Percentiles rank a stretch among this genome's conserved stretches.
phyloP scores from a whole-genome alignment of 768 basidiomycete species.

The Boletus subcaerulescens region DNA sequence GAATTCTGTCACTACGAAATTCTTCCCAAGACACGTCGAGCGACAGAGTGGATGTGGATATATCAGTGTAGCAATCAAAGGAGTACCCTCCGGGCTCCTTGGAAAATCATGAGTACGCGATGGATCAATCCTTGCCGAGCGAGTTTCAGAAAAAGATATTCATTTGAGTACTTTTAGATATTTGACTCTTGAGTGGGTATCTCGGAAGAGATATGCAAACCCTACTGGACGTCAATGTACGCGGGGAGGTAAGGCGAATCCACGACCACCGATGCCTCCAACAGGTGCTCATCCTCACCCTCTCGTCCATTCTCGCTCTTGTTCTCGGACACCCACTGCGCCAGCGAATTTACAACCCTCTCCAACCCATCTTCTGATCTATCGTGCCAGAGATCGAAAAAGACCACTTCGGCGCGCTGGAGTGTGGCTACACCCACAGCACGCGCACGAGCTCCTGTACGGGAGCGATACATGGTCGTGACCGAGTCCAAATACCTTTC shows the following conservation, averaged over 20 bases:
- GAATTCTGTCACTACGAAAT: conserved; percentile 42
- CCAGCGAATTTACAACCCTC: not conserved
- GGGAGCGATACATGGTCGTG: conserved; percentile 10
- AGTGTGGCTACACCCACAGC: conserved; percentile 5
- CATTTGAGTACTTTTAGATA: no score
- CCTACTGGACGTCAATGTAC: conserved; percentile 6
- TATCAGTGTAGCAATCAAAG: no score
- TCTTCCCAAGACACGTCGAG: conserved; percentile 48
- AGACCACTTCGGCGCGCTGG: conserved; percentile 2
- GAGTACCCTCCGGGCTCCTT: no score
- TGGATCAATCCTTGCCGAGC: no score
- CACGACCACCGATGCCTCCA: conserved; percentile 7
- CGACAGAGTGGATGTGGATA: no score
- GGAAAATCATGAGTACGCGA: no score
- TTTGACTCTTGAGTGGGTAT: no score
- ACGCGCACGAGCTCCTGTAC: not conserved
- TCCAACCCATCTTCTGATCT: not conserved
- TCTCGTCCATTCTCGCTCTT: not conserved
- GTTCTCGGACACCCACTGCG: not conserved
- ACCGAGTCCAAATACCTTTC: conserved; percentile 6
- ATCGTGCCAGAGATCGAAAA: conserved; percentile 11
- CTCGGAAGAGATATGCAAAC: not conserved
- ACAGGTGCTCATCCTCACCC: not conserved
- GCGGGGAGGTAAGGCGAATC: conserved; percentile 8
- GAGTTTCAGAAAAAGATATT: no score